Evolutionary conservation across 2,329 filamentous ascomycete species (phyloP).

Genomic region (Apiospora pterosperma): DNA sequence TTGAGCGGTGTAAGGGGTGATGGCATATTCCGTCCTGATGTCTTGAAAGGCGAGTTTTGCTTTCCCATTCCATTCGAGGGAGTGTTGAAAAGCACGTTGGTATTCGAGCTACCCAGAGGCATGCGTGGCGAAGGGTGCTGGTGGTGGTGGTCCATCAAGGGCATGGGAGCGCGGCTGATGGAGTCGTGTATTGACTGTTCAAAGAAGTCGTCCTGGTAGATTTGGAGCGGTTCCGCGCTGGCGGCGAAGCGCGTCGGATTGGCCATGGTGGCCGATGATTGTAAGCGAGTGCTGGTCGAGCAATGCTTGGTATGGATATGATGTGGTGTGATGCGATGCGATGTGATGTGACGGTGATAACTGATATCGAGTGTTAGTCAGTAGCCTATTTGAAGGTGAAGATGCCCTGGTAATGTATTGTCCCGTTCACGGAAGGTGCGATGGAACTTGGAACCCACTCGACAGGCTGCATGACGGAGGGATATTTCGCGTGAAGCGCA

Average conservation of each 20-base stretch:
- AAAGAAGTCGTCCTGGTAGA: slow-evolving; percentile 51
- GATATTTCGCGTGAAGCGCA: slow-evolving; percentile 11
- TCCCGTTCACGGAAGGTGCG: slow-evolving; percentile 3
- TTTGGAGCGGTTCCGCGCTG: slow-evolving; percentile 45
- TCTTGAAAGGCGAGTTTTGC: slow-evolving; percentile 69
- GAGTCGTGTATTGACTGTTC: slow-evolving; percentile 40
- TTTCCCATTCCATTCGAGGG: slow-evolving; percentile 44
- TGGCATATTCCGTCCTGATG: slow-evolving; percentile 48
- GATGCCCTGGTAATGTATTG: slow-evolving; percentile 12
- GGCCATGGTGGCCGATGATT: slow-evolving; percentile 46
- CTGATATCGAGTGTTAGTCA: slow-evolving; percentile 6
- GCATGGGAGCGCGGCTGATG: slow-evolving; percentile 56
- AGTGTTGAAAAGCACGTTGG: slow-evolving; percentile 67
- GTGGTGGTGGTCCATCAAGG: slow-evolving; percentile 39
- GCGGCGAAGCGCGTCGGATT: slow-evolving; percentile 45
- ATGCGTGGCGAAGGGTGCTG: slow-evolving; percentile 38
- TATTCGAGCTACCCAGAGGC: slow-evolving; percentile 47
- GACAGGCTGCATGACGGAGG: slow-evolving; percentile 9
- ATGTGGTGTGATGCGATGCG: background rate
- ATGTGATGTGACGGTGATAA: background rate
- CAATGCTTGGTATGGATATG: background rate
- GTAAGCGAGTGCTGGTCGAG: background rate
- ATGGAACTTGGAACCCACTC: slow-evolving; percentile 8
- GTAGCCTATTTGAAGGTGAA: background rate
- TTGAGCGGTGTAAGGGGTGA: slow-evolving; percentile 59